A percentile compares a stretch with the other conserved stretches of the same genome.
These are phyloP conservation scores for Neonectria ditissima DNA, from an alignment of 2,329 filamentous ascomycete genomes.

Conservation along the genomic window DNA sequence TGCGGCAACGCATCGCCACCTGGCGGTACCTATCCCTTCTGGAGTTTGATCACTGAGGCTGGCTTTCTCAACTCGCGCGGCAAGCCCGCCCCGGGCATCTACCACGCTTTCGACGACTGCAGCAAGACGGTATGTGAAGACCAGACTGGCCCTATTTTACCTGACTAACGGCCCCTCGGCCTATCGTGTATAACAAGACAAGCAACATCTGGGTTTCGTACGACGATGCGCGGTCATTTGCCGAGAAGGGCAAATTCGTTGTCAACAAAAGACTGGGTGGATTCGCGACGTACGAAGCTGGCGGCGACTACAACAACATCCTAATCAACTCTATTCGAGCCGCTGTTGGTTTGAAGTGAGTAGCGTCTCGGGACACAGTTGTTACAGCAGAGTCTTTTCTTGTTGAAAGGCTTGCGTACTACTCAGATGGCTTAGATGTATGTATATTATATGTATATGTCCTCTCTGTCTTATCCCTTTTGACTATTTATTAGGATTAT, in stretches of 20 bases:
- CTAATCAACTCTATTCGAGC: conserved; percentile 34
- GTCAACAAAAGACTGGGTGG: conserved; percentile 28
- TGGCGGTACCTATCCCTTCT: conserved; percentile 35
- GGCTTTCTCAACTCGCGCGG: conserved; percentile 28
- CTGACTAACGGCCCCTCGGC: conserved; percentile 18
- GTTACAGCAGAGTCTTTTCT: too few relatives aligned
- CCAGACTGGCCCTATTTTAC: accelerated
- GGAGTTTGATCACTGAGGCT: conserved; percentile 39
- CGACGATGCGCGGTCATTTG: conserved; percentile 32
- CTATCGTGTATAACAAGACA: conserved; percentile 27
- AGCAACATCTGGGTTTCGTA: conserved; percentile 38
- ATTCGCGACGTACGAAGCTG: conserved; percentile 36
- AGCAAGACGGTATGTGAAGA: conserved; percentile 33
- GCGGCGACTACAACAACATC: conserved; percentile 40
- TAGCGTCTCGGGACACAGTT: too few relatives aligned
- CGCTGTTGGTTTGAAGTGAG: conserved; percentile 24
- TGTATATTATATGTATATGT: too few relatives aligned
- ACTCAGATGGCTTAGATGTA: too few relatives aligned
- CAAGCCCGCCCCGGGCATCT: conserved; percentile 31
- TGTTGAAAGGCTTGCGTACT: too few relatives aligned
- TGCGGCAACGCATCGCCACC: conserved; percentile 35
- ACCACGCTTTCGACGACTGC: conserved; percentile 32
- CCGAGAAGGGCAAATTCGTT: conserved; percentile 34
- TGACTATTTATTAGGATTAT: too few relatives aligned
- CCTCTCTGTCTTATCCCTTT: too few relatives aligned